phyloP scores from a whole-genome alignment of 2,329 filamentous ascomycete species.

The Pyrenochaeta sp. region DNA sequence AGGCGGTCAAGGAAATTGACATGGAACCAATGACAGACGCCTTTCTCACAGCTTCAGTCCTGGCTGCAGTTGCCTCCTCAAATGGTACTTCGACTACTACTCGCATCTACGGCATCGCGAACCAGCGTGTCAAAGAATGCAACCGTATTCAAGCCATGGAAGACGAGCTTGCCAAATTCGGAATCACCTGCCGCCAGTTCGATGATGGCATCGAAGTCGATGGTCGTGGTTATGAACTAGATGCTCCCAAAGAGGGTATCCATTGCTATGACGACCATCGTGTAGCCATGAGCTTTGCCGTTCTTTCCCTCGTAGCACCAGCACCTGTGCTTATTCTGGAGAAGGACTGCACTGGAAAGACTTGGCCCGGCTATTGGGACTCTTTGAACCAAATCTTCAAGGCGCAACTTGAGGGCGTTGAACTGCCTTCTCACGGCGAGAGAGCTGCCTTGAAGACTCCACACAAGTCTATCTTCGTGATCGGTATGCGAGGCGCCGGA shows the following conservation, averaged over 20 bases:
- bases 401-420: slow-evolving; percentile 77
- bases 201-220: slow-evolving; percentile 90
- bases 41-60: slow-evolving; percentile 91
- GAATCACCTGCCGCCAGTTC: slow-evolving; percentile 82
- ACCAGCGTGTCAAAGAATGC: slow-evolving; percentile 97
- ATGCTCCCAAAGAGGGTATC: slow-evolving; percentile 67
- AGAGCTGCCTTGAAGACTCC: slow-evolving; percentile 35
- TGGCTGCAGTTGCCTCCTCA: slow-evolving; percentile 86
- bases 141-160: slow-evolving; percentile 97
- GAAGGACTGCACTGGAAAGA: slow-evolving; percentile 93
- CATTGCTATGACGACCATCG: slow-evolving; percentile 98
- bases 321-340: slow-evolving; percentile 80
- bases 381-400: slow-evolving; percentile 79
- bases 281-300: slow-evolving; percentile 98
- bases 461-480: slow-evolving; percentile 82
- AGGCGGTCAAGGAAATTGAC: slow-evolving; percentile 81
- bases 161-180: slow-evolving; percentile 92
- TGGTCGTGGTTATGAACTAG: slow-evolving; percentile 60
- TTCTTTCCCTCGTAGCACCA: slow-evolving; percentile 77
- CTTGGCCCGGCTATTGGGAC: slow-evolving; percentile 99
- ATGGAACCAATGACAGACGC: slow-evolving; percentile 99
- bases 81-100: slow-evolving; percentile 70
- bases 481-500: slow-evolving; percentile 96
- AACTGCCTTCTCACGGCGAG: slow-evolving; percentile 53
- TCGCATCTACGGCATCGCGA: slow-evolving; percentile 91